Evolutionary conservation across 140 eudicot genomes (phyloP).

Genomic region (Erigeron philadelphicus): DNA sequence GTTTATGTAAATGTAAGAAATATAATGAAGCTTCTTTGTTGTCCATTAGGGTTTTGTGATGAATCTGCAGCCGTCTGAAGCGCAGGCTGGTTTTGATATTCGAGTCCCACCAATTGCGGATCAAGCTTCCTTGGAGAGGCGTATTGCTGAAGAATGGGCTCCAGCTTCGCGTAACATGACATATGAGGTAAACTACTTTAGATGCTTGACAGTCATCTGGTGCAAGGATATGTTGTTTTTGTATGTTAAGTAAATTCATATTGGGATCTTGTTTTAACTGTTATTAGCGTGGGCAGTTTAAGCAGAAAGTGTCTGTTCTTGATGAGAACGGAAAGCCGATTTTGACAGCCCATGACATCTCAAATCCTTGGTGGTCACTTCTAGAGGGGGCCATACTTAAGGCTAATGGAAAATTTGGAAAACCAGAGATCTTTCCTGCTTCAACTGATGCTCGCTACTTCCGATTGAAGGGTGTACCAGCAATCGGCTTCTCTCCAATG

Average conservation of each 20-base stretch:
- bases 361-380: conserved; percentile 92
- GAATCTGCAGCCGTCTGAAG: conserved; percentile 99
- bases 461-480: conserved; percentile 68
- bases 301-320: conserved; percentile 54
- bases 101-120: conserved; percentile 91
- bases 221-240: not conserved
- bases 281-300: conserved; percentile 61
- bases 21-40: not conserved
- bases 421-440: conserved; percentile 91
- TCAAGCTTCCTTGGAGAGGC: conserved; percentile 59
- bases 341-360: conserved; percentile 56
- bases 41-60: conserved; percentile 80
- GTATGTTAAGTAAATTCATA: not conserved
- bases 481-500: conserved; percentile 96
- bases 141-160: conserved; percentile 99
- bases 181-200: conserved; percentile 52
- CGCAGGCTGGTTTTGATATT: conserved; percentile 89
- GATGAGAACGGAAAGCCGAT: conserved; percentile 69
- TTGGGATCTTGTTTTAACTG: conserved; percentile 16
- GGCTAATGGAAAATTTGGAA: conserved; percentile 62
- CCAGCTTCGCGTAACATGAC: conserved; percentile 91
- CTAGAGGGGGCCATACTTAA: conserved; percentile 63
- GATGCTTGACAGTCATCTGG: not conserved
- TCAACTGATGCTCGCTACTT: conserved; percentile 95
- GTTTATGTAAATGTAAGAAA: too few relatives aligned